Percentiles rank a stretch among this genome's conserved stretches.
Evolutionary conservation across 176 grass and related monocot genomes (phyloP).

Genomic region (Hsuehochloa calcarea): DNA sequence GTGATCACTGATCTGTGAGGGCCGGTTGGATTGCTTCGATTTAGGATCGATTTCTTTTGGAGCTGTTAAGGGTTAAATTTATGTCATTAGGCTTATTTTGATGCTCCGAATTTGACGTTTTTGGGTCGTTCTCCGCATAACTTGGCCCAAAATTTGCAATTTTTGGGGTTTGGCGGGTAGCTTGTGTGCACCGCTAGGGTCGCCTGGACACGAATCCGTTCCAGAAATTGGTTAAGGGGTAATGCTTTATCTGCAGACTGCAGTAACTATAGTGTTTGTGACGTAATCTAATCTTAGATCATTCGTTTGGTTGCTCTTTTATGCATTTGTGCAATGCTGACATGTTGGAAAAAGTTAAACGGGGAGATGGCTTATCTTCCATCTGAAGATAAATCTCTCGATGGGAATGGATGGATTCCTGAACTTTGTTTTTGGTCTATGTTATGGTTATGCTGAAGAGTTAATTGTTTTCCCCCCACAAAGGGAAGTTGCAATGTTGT

Average conservation of each 20-base stretch:
- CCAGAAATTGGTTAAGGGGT: background rate
- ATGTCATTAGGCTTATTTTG: background rate
- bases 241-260: background rate
- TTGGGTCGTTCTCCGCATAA: background rate
- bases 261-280: background rate
- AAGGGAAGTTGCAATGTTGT: background rate
- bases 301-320: background rate
- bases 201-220: background rate
- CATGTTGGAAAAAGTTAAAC: background rate
- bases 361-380: background rate
- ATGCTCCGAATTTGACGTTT: background rate
- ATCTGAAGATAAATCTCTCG: background rate
- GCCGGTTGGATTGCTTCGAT: background rate
- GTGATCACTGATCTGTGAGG: background rate
- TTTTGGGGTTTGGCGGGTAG: background rate
- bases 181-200: background rate
- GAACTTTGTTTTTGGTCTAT: background rate
- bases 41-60: background rate
- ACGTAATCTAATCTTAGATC: background rate
- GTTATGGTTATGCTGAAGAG: background rate
- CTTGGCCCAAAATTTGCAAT: background rate
- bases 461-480: background rate
- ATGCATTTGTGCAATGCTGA: background rate
- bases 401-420: background rate
- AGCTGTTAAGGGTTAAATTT: background rate